Conservation (phyloP, 306 rosid genomes). For the Lathyrus sativus region DNA sequence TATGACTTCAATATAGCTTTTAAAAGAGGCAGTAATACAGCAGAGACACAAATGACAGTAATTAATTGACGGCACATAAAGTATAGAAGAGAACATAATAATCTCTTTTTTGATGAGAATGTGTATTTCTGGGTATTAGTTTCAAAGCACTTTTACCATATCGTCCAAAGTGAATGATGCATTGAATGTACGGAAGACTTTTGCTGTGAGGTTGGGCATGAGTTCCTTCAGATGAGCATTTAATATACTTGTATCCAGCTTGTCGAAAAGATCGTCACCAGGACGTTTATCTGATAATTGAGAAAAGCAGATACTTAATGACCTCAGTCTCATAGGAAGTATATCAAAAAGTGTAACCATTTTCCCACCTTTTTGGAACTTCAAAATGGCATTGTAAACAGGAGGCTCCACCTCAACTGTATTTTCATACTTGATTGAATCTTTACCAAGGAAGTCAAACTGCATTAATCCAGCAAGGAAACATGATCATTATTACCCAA, state of each 20-base stretch:
- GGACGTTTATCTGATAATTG: slow-evolving; percentile 67
- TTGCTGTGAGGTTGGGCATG: slow-evolving; percentile 97
- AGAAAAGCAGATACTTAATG: slow-evolving; percentile 22
- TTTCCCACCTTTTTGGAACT: slow-evolving; percentile 73
- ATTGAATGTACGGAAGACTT: slow-evolving; percentile 95
- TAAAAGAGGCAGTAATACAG: neutral
- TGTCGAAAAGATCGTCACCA: slow-evolving; percentile 77
- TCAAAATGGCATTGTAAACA: slow-evolving; percentile 84
- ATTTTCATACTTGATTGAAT: slow-evolving; percentile 93
- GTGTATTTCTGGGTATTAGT: slow-evolving; percentile 6
- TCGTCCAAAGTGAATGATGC: slow-evolving; percentile 93
- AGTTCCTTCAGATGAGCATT: slow-evolving; percentile 93
- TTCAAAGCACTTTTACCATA: slow-evolving; percentile 53
- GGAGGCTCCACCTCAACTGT: slow-evolving; percentile 85
- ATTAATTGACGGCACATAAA: neutral
- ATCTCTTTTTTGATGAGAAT: slow-evolving; percentile 12
- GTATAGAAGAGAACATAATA: slow-evolving; percentile 5
- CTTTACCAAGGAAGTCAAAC: slow-evolving; percentile 99
- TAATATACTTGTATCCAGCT: slow-evolving; percentile 80
- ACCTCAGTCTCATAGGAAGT: slow-evolving; percentile 20
- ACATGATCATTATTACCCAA: slow-evolving; percentile 22
- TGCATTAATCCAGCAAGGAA: slow-evolving; percentile 48
- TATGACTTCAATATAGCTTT: neutral
- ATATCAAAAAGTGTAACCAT: slow-evolving; percentile 8
- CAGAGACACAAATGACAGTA: neutral